Evolutionary conservation across 768 basidiomycete genomes (phyloP), one percentile per base, ranked within the genome.

Genomic region (Tulasnella sp.): DNA sequence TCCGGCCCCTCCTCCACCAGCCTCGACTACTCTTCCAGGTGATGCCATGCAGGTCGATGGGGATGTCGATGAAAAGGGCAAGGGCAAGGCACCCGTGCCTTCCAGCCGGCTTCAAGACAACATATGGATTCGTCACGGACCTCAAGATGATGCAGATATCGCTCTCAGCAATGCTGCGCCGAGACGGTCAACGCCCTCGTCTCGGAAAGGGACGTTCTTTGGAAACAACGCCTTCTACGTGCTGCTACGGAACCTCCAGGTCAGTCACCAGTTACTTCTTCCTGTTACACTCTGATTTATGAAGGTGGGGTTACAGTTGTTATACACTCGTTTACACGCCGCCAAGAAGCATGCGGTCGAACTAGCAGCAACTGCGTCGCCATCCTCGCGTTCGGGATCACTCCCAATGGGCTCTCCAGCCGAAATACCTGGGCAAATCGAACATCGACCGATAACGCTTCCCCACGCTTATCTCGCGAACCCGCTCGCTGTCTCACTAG

Each of bases 161-260:
- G 41, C 27, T 6, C 23, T 57, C 29, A 48, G 19, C 19, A 43
- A 43, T 12, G 19, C 27, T 2, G 14, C 40, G 2, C 31, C 54
- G 2, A n/a, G 25, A 17, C 40, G 31, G 55, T 41, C 32, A 12
- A 17, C 45, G 1, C 27, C 43, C 8, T 29, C 58, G 15, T 32
- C 27, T 31, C 59, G 60, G 6, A 61, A 61, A 37, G 58, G 42
- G 9, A 52, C 31, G 15, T 88, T 97, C 69, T 98, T 94, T 70
- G 80, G 80, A 58, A 96, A 97, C 70, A 90, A 88, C 45, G 85
- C 89, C 19, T 88, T 91, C 67, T 99, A 98, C 71, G 86, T 86
- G 6, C 68, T 97, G 50, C 67, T 98, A 62, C 83, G 96, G 49
- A 72, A 94, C 51, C 67, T 98, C 49, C 91, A 99, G 83, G 94